A percentile compares a stretch with the other conserved stretches of the same genome.
These are phyloP conservation scores for Sugiyamaella castrensis DNA, from an alignment of 1,139 yeast genomes.

Conservation along the genomic window DNA sequence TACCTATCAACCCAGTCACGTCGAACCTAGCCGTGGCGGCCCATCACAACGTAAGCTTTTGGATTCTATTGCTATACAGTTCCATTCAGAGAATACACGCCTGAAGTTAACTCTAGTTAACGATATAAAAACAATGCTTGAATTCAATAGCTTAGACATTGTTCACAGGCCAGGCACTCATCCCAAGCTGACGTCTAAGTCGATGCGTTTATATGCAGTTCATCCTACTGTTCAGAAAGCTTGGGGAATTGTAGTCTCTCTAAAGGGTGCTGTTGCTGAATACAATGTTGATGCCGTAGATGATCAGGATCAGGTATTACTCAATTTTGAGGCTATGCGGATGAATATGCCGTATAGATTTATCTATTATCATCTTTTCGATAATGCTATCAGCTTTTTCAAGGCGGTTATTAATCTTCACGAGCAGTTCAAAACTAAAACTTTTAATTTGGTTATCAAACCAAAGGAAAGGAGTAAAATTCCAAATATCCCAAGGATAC, in stretches of 20 bases:
- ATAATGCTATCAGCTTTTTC: slow-evolving; percentile 57
- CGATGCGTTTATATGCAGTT: slow-evolving; percentile 49
- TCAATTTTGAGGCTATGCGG: slow-evolving; percentile 37
- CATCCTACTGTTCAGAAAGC: slow-evolving; percentile 52
- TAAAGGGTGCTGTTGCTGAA: slow-evolving; percentile 29
- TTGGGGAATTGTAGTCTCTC: slow-evolving; percentile 41
- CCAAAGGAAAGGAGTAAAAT: slow-evolving; percentile 37
- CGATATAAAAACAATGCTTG: slow-evolving; percentile 51
- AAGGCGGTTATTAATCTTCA: slow-evolving; percentile 58
- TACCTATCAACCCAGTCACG: background rate
- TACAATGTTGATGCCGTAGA: slow-evolving; percentile 19
- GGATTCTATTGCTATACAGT: slow-evolving; percentile 38
- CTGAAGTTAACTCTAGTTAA: slow-evolving; percentile 50
- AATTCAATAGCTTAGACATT: slow-evolving; percentile 43
- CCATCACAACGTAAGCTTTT: background rate
- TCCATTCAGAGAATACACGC: slow-evolving; percentile 43
- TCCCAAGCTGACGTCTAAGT: slow-evolving; percentile 38
- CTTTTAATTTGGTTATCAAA: slow-evolving; percentile 40
- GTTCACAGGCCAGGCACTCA: slow-evolving; percentile 35
- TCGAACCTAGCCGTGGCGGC: background rate
- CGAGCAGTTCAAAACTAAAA: slow-evolving; percentile 48
- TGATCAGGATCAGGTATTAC: slow-evolving; percentile 23
- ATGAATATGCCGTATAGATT: slow-evolving; percentile 57
- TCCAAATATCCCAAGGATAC: slow-evolving; percentile 51
- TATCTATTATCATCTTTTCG: slow-evolving; percentile 62